A percentile compares a stretch with the other conserved stretches of the same genome.
phyloP scores from a whole-genome alignment of 345 rosid species.

The Chamaenerion angustifolium region DNA sequence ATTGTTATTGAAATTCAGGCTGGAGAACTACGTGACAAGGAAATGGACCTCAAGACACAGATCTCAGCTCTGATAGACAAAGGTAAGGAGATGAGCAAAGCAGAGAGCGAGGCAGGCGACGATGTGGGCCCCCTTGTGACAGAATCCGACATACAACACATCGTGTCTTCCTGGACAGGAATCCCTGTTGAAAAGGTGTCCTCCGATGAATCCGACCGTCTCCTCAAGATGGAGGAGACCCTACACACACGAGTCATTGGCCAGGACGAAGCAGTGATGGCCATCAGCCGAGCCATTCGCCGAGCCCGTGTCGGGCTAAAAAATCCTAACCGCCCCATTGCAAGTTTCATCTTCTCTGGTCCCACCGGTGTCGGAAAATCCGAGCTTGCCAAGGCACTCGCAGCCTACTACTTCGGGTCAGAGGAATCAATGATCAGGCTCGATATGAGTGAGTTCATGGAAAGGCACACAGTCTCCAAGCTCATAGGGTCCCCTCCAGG shows the following conservation, averaged over 20 bases:
- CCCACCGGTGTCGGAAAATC: conserved; percentile 99
- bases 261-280: conserved; percentile 95
- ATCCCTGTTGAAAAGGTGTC: conserved; percentile 99
- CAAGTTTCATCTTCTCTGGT: conserved; percentile 98
- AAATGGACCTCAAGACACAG: conserved; percentile 91
- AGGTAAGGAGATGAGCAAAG: conserved; percentile 93
- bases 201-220: conserved; percentile 86
- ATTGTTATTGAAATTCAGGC: conserved; percentile 38
- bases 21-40: conserved; percentile 84
- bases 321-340: conserved; percentile 89
- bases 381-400: conserved; percentile 88
- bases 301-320: conserved; percentile 98
- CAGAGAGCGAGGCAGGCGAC: conserved; percentile 78
- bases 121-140: conserved; percentile 76
- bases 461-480: conserved; percentile 89
- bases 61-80: conserved; percentile 64
- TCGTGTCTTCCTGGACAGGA: conserved; percentile 91
- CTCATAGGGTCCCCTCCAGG: conserved; percentile 99
- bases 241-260: conserved; percentile 87
- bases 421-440: conserved; percentile 97
- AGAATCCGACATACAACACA: conserved; percentile 87
- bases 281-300: conserved; percentile 90
- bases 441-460: conserved; percentile 99
- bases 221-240: conserved; percentile 89
- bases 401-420: conserved; percentile 92